Conservation (phyloP, 2,329 filamentous ascomycete genomes). For the Colletotrichum filicis region DNA sequence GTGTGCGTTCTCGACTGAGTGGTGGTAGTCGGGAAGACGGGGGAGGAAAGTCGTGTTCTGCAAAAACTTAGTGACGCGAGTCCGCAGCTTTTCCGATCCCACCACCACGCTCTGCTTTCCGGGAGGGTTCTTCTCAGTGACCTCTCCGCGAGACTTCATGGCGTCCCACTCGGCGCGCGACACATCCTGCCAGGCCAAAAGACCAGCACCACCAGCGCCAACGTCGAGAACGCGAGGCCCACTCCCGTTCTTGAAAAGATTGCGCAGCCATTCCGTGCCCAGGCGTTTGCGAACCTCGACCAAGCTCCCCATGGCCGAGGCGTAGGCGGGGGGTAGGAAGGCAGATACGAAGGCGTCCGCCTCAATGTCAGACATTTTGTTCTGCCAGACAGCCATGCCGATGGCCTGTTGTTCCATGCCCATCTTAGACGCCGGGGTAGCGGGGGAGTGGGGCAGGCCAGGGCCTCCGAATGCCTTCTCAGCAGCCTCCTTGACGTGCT, state of each 20-base stretch:
- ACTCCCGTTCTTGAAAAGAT: constrained; percentile 62
- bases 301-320: constrained; percentile 73
- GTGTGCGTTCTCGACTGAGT: constrained; percentile 69
- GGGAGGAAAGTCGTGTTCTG: constrained; percentile 93
- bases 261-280: constrained; percentile 76
- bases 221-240: constrained; percentile 77
- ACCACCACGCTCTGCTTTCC: constrained; percentile 86
- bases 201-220: constrained; percentile 77
- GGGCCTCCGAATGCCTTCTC: constrained; percentile 80
- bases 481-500: constrained; percentile 79
- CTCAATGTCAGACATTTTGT: constrained; percentile 79
- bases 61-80: constrained; percentile 80
- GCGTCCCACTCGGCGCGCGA: constrained; percentile 84
- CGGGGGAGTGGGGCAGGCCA: constrained; percentile 80
- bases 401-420: constrained; percentile 72
- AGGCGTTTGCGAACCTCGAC: constrained; percentile 80
- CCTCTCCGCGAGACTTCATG: constrained; percentile 63
- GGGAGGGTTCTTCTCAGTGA: constrained; percentile 56
- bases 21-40: constrained; percentile 87
- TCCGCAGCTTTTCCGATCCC: constrained; percentile 78
- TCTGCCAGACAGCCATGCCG: constrained; percentile 70
- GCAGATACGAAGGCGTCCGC: constrained; percentile 78
- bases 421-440: constrained; percentile 70
- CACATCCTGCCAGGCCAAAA: constrained; percentile 82
- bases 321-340: constrained; percentile 77